Evolutionary conservation across 78 protist genomes (phyloP), one percentile per base, ranked within the genome.

Genomic region (Cyanophora paradoxa): DNA sequence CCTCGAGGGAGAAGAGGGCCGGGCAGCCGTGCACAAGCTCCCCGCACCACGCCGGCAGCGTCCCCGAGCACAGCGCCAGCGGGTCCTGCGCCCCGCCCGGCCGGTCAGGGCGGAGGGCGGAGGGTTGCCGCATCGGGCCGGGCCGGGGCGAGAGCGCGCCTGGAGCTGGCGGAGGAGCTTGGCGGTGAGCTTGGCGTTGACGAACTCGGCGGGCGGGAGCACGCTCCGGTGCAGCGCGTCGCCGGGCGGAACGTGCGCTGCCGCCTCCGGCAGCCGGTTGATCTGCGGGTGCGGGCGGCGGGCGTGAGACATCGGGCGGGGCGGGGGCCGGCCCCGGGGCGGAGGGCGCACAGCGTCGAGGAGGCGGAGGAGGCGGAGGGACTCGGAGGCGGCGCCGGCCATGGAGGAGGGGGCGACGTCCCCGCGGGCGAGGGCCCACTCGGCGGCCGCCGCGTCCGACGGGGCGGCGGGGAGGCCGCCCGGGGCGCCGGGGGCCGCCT

Each of bases 141-240:
- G 52, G 52, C 52, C 10, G 13, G n/a, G n/a, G 10, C 13, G n/a
- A 44, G 52, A 44, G 52, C 52, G 13, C 13, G 13, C 52, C n/a
- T 44, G 78, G 58, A 88, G 84, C 66, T 85, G 90, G n/a, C 93
- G 82, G 79, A 63, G 58, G 26, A 88, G 74, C 80, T 85, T 86
- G 28, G 86, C 82, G 16, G 84, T 58, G 11, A 88, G 79, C 72
- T 85, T 85, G 62, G 64, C 68, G 36, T 75, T 81, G 36, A 74
- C 26, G 42, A 77, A 81, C 39, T 61, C 82, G 28, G 37, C 57
- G n/a, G 72, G 30, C 20, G 50, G 19, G 2, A 7, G 20, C n/a
- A n/a, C n/a, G n/a, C n/a, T n/a, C n/a, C n/a, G n/a, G 19, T 2
- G 52, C 52, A 44, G 52, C 52, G 52, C 20, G 20, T 3, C 52